Conservation (phyloP, 2,329 filamentous ascomycete species). For the Aspergillus clavatus region DNA sequence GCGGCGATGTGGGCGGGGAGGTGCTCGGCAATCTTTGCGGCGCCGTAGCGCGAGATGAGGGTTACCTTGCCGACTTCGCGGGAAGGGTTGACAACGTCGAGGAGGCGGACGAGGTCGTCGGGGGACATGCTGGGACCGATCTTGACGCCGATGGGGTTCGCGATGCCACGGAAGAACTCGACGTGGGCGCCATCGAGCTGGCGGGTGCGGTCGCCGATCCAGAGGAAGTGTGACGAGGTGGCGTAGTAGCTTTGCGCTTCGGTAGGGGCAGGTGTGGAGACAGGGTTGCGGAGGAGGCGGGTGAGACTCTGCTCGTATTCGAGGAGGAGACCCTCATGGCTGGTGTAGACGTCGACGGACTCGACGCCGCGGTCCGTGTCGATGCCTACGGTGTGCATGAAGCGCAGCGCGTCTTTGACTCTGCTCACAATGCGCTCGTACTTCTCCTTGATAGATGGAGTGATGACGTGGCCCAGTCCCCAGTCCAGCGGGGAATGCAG, state of each 20-base stretch:
- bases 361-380: constrained; percentile 78
- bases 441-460: constrained; percentile 75
- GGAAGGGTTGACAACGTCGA: constrained; percentile 78
- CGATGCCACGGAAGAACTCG: constrained; percentile 94
- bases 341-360: constrained; percentile 91
- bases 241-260: constrained; percentile 71
- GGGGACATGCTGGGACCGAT: constrained; percentile 80
- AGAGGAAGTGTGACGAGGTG: constrained; percentile 93
- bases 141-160: constrained; percentile 95
- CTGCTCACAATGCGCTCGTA: constrained; percentile 80
- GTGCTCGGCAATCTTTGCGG: constrained; percentile 66
- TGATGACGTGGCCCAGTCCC: constrained; percentile 85
- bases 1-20: constrained; percentile 83
- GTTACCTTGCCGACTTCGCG: constrained; percentile 89
- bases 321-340: constrained; percentile 87
- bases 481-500: constrained; percentile 91
- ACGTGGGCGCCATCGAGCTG: constrained; percentile 92
- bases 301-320: constrained; percentile 92
- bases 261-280: constrained; percentile 21
- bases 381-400: constrained; percentile 90
- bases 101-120: constrained; percentile 69
- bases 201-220: constrained; percentile 94
- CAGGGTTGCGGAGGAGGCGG: constrained; percentile 64
- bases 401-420: constrained; percentile 84
- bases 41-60: constrained; percentile 91